A percentile compares a stretch with the other conserved stretches of the same genome.
These are phyloP conservation scores for Ramularia endophylla DNA, from an alignment of 2,329 filamentous ascomycete species.

Conservation along the genomic window DNA sequence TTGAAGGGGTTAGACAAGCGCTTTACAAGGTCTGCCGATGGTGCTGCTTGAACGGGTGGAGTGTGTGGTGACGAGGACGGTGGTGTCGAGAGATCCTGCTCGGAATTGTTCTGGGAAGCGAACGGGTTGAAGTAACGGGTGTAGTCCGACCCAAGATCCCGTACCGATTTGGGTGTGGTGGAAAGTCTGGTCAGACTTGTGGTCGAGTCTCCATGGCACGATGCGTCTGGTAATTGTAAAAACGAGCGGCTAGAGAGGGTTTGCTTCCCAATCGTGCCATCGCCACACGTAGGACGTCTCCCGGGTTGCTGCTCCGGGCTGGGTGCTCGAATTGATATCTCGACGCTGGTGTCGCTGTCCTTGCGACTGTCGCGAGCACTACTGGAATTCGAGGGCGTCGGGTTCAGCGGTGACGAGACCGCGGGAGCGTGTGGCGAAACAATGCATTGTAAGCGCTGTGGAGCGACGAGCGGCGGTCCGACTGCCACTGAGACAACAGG, in stretches of 20 bases:
- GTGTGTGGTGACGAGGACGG: slow-evolving; percentile 23
- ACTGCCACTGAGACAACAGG: slow-evolving; percentile 5
- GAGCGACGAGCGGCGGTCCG: slow-evolving; percentile 1
- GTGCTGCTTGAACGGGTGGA: slow-evolving; percentile 12
- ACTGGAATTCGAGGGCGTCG: slow-evolving; percentile 15
- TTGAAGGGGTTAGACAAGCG: slow-evolving; percentile 31
- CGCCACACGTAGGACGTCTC: slow-evolving; percentile 1
- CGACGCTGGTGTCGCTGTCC: slow-evolving; percentile 17
- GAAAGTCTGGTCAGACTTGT: slow-evolving; percentile 24
- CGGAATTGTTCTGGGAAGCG: slow-evolving; percentile 29
- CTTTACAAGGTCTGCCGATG: slow-evolving; percentile 21
- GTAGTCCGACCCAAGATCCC: slow-evolving; percentile 33
- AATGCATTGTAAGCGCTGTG: background rate
- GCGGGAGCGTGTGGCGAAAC: slow-evolving; percentile 14
- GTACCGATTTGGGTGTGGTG: slow-evolving; percentile 29
- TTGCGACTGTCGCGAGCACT: slow-evolving; percentile 10
- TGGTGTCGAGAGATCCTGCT: slow-evolving; percentile 24
- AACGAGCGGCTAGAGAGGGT: background rate
- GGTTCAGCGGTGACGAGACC: slow-evolving; percentile 17
- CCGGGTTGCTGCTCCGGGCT: too few relatives aligned
- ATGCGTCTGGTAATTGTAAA: too few relatives aligned
- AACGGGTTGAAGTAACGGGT: slow-evolving; percentile 36
- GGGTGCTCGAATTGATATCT: slow-evolving; percentile 3
- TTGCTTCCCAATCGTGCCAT: background rate
- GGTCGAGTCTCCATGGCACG: slow-evolving; percentile 16